Base-by-base conservation (phyloP, 306 rosid genomes). In the Cicer pinnatifidum region DNA sequence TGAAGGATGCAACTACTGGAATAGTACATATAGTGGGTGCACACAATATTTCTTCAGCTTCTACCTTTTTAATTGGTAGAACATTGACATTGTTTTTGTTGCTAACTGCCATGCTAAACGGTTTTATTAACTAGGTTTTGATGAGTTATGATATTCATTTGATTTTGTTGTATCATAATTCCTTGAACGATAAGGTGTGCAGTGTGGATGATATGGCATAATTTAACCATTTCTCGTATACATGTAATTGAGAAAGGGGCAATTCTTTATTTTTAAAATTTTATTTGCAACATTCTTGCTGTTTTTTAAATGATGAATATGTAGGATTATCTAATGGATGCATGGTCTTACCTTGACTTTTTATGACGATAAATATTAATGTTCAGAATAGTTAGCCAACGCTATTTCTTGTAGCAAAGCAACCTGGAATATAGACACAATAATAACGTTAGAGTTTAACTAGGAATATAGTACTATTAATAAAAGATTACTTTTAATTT, bases 1-100 rank as follows among this genome's bases (percentile, higher is more conserved):
- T 91, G 84, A 91, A 81, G 81, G 96, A 88, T 77, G 88, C 82
- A 75, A 65, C 39, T 11, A 82, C 87, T 10, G 95, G 96, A 83
- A 47, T 63, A 4, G 85, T 81, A 62, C 87, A 85, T 78, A 60
- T 88, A 28, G 89, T 91, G 56, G 88, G 90, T 57, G 84, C 90
- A 46, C 92, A 91, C 81, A 78, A 91, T 78, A 70, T 93, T 77
- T 83, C 91, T 64, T 81, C 86, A 51, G 83, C 84, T 79, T 82
- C 91, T 58, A 51, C 78, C 72, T 15, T 46, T 45, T 61, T 71
- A 20, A 63, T 59, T 43, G 85, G 87, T 71, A 87, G 86, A 82
- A 59, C 80, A 52, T 61, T 83, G 66, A 58, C 92, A 50, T 78
- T 86, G 75, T 60, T 83, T 54, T 84, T 90, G 65, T 70, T 87